These are phyloP conservation scores for Aspergillus wentii DNA, from an alignment of 495 filamentous ascomycete genomes.

Conservation along the genomic window DNA sequence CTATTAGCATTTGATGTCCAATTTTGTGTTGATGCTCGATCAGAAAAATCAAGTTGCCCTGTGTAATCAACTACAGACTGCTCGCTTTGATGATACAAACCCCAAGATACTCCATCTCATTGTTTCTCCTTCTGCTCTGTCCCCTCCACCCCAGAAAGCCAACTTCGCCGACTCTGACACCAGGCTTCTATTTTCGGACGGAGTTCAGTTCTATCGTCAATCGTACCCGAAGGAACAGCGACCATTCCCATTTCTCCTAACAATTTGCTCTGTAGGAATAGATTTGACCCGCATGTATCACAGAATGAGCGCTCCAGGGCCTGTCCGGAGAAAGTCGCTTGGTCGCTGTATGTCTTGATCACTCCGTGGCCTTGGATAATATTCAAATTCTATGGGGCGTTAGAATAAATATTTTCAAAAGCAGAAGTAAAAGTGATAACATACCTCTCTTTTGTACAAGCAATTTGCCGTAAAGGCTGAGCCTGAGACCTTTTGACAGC, in stretches of 20 bases:
- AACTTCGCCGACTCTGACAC: conserved; percentile 2
- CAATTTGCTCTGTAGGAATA: conserved; percentile 1
- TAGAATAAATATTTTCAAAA: neutral
- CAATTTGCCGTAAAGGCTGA: conserved; percentile 9
- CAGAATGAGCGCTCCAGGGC: conserved; percentile 11
- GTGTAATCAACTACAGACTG: no score
- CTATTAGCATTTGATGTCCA: no score
- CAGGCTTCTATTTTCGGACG: conserved; percentile 2
- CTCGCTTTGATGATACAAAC: no score
- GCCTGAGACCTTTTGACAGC: conserved; percentile 9
- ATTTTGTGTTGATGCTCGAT: no score
- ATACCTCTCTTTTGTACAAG: conserved; percentile 4
- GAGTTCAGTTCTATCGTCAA: conserved; percentile 1
- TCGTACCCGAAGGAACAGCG: conserved; percentile 6
- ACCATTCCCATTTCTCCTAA: neutral
- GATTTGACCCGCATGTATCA: conserved; percentile 7
- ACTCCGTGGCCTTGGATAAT: conserved; percentile 4
- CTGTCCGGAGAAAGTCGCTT: neutral
- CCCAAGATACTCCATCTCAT: no score
- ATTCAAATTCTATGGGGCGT: conserved; percentile 1
- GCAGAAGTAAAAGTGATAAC: neutral
- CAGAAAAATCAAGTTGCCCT: no score
- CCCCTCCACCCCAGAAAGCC: conserved; percentile 2
- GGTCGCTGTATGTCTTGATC: conserved; percentile 5
- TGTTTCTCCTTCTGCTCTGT: conserved; percentile 5